phyloP scores from a whole-genome alignment of 257 asterid genomes.

The Anisodus tanguticus region DNA sequence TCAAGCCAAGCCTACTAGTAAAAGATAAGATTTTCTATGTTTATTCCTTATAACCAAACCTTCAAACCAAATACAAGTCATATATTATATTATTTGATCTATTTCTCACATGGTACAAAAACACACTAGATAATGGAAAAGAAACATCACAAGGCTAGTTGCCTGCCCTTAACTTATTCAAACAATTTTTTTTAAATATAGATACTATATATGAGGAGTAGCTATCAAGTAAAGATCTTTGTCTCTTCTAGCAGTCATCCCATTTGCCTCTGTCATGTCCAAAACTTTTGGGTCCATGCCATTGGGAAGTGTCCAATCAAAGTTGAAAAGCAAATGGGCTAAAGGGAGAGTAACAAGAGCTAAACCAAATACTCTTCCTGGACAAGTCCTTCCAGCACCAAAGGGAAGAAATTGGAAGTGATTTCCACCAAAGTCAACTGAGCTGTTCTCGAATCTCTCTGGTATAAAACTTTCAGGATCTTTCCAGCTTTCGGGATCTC shows the following conservation, averaged over 20 bases:
- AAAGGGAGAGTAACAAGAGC: conserved; percentile 26
- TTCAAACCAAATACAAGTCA: background rate
- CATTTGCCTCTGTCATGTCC: background rate
- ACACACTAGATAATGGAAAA: background rate
- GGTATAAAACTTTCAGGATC: conserved; percentile 30
- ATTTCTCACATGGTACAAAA: background rate
- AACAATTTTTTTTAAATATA: background rate
- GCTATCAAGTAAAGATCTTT: conserved; percentile 26
- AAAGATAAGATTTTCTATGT: background rate
- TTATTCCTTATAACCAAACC: background rate
- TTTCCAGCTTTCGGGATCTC: conserved; percentile 32
- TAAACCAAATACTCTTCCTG: conserved; percentile 23
- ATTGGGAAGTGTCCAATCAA: conserved; percentile 33
- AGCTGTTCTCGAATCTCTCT: conserved; percentile 31
- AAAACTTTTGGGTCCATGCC: background rate
- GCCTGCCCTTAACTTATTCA: background rate
- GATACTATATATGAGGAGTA: background rate
- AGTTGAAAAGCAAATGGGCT: conserved; percentile 30
- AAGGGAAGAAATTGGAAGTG: conserved; percentile 32
- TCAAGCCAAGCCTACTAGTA: background rate
- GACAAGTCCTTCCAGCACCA: conserved; percentile 36
- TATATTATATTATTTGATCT: background rate
- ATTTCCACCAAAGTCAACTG: conserved; percentile 22
- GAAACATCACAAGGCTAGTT: background rate
- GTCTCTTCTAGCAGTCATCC: conserved; percentile 10